Evolutionary conservation across 2,329 filamentous ascomycete genomes (phyloP).

Genomic region (Colletotrichum sp.): DNA sequence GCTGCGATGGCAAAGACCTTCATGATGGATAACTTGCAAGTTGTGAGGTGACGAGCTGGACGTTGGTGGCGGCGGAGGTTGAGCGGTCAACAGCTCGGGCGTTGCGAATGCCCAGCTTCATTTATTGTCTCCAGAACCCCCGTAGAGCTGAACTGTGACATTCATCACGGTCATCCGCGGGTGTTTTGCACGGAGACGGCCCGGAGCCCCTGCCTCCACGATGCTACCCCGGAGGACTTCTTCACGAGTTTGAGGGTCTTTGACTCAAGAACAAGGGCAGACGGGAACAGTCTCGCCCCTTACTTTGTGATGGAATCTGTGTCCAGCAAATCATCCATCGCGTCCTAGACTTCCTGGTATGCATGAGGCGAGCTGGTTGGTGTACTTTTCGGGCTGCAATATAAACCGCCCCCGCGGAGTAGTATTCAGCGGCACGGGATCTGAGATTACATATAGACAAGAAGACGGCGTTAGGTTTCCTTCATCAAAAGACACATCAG

Average conservation of each 20-base stretch:
- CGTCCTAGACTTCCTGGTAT: not conserved
- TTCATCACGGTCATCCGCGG: not conserved
- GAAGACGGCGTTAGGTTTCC: not conserved
- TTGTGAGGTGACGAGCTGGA: not conserved
- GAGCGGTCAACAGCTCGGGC: not conserved
- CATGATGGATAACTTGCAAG: not conserved
- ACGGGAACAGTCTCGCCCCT: not conserved
- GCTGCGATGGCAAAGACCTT: constrained; percentile 7
- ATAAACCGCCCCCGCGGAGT: not conserved
- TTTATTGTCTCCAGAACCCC: not conserved
- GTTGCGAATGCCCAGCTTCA: not conserved
- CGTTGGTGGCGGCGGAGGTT: not conserved
- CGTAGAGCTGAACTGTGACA: not conserved
- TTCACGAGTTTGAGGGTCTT: not conserved
- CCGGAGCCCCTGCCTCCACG: not conserved
- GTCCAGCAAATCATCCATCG: not conserved
- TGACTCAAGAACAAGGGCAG: not conserved
- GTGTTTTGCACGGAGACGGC: not conserved
- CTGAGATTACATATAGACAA: not conserved
- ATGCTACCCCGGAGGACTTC: not conserved
- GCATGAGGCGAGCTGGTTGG: not conserved
- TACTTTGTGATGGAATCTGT: not conserved
- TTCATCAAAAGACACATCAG: not conserved
- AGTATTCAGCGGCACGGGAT: not conserved
- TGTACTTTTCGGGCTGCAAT: not conserved